A percentile compares a stretch with the other conserved stretches of the same genome.
These are phyloP conservation scores for Plasmodiophora brassicae DNA, from an alignment of 208 protist species.

Conservation along the genomic window DNA sequence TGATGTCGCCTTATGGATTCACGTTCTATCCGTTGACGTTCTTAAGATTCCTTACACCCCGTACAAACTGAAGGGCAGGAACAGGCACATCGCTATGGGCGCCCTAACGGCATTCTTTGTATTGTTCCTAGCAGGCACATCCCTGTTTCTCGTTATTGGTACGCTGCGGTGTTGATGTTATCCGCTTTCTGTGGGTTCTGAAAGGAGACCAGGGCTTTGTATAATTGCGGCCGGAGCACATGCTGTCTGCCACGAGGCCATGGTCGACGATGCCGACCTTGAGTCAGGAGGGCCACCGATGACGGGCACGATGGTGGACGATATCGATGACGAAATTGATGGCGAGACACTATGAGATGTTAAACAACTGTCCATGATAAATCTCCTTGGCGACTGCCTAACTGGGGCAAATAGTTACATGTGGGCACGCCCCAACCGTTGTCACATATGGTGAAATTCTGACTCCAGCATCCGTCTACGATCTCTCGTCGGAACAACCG, in stretches of 20 bases:
- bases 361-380: too few relatives aligned
- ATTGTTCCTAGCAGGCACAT: background rate
- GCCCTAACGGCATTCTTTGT: background rate
- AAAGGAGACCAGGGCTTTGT: background rate
- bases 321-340: background rate
- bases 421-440: too few relatives aligned
- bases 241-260: background rate
- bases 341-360: too few relatives aligned
- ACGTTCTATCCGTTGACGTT: background rate
- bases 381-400: too few relatives aligned
- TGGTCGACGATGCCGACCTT: background rate
- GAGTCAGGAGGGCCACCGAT: background rate
- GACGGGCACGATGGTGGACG: background rate
- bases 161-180: too few relatives aligned
- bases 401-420: too few relatives aligned
- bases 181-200: too few relatives aligned
- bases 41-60: background rate
- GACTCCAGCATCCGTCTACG: too few relatives aligned
- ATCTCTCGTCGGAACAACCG: too few relatives aligned
- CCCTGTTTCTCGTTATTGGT: background rate
- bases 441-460: too few relatives aligned
- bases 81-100: background rate
- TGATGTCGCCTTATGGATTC: background rate
- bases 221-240: background rate
- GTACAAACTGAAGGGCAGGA: slow-evolving; percentile 3